These are phyloP conservation scores for Isoetes engelmannii DNA, from an alignment of 83 land plant genomes.

Conservation along the genomic window DNA sequence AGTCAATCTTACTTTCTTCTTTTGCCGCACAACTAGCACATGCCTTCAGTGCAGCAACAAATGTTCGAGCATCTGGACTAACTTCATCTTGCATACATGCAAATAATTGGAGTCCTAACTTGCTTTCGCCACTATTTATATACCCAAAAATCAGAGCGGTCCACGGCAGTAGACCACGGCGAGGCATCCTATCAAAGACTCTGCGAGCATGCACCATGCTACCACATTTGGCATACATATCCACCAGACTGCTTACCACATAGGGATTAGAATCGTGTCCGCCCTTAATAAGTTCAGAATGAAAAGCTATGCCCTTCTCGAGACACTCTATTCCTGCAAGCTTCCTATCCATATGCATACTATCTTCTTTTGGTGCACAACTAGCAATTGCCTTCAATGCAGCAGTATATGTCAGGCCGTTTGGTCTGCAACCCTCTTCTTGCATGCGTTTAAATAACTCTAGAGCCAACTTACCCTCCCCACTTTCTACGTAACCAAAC, in stretches of 20 bases:
- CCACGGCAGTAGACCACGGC: background rate
- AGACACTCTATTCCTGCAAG: background rate
- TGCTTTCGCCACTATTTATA: slow-evolving; percentile 1
- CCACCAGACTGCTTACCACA: background rate
- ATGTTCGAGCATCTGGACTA: background rate
- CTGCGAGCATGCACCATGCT: background rate
- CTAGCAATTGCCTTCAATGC: slow-evolving; percentile 5
- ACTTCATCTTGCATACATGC: slow-evolving; percentile 2
- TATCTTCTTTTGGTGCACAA: too few species aligned
- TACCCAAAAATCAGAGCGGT: slow-evolving; percentile 5
- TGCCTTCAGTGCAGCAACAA: background rate
- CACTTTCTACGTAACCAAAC: slow-evolving; percentile 4
- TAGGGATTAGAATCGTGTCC: background rate
- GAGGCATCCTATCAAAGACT: slow-evolving; percentile 1
- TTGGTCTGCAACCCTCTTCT: background rate
- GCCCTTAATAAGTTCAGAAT: background rate
- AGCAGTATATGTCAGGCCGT: background rate
- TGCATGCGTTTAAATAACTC: slow-evolving; percentile 1
- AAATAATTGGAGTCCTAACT: background rate
- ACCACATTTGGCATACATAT: slow-evolving; percentile 11
- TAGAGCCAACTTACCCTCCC: background rate
- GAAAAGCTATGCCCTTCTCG: background rate
- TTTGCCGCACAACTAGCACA: background rate
- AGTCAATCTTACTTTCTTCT: too few species aligned
- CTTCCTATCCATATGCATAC: too few species aligned